Conservation (phyloP, 2,329 filamentous ascomycete genomes). For the Neurospora sp. region DNA sequence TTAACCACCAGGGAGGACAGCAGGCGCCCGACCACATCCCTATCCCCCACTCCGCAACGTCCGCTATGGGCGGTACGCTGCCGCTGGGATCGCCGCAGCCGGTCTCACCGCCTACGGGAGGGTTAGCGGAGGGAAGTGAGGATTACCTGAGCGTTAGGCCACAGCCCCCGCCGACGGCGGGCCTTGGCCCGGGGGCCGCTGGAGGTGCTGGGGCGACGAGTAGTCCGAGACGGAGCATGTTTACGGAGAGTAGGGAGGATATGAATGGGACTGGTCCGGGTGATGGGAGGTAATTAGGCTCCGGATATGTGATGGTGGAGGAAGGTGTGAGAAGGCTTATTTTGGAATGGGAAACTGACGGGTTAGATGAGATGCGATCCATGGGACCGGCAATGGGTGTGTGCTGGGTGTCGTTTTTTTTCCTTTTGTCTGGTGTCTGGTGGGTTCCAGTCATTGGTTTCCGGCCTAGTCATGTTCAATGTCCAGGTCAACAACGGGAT, state of each 20-base stretch:
- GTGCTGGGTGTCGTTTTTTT: background rate
- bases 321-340: too few relatives aligned
- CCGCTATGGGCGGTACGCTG: conserved; percentile 3
- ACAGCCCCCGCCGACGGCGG: conserved; percentile 3
- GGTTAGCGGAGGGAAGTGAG: conserved; percentile 12
- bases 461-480: background rate
- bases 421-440: background rate
- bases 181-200: conserved; percentile 8
- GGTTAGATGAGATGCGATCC: background rate
- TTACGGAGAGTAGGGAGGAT: conserved; percentile 33
- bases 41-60: conserved; percentile 3
- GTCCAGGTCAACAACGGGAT: background rate
- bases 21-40: conserved; percentile 2
- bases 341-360: background rate
- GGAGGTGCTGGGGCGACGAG: conserved; percentile 5
- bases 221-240: conserved; percentile 30
- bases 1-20: background rate
- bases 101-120: conserved; percentile 21
- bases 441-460: background rate
- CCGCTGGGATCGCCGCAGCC: conserved; percentile 9
- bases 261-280: conserved; percentile 17
- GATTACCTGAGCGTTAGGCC: conserved; percentile 20
- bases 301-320: too few relatives aligned
- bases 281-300: background rate
- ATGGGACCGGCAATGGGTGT: background rate